These are phyloP conservation scores for Hypoxylon rickii DNA, from an alignment of 495 filamentous ascomycete genomes.

Conservation along the genomic window DNA sequence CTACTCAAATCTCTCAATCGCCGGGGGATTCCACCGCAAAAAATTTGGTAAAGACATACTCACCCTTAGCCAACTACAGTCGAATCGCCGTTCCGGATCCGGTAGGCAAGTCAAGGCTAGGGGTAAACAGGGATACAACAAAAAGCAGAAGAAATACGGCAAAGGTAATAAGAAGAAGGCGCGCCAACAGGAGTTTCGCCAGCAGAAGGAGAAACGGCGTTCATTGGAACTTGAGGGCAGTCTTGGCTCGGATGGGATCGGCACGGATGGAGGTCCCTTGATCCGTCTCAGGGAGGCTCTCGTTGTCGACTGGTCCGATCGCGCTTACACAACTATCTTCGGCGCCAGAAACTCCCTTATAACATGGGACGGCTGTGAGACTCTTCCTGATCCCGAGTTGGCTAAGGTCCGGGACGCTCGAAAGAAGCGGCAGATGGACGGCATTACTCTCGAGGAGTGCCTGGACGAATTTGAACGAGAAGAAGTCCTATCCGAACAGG, in stretches of 20 bases:
- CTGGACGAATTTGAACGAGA: conserved; percentile 91
- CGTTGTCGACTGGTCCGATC: conserved; percentile 77
- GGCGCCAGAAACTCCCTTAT: conserved; percentile 48
- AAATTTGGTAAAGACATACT: too few species aligned
- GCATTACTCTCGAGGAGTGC: conserved; percentile 86
- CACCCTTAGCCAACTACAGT: conserved; percentile 15
- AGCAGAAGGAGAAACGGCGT: conserved; percentile 28
- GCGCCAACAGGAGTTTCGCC: conserved; percentile 40
- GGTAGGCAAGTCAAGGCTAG: conserved; percentile 29
- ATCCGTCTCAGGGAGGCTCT: conserved; percentile 79
- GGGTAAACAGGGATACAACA: conserved; percentile 39
- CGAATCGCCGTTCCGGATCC: conserved; percentile 24
- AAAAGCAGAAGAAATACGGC: conserved; percentile 38
- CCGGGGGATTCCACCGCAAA: too few species aligned
- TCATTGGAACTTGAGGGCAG: conserved; percentile 16
- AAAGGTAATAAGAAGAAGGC: conserved; percentile 26
- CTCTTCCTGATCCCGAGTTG: conserved; percentile 69
- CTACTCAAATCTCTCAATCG: too few species aligned
- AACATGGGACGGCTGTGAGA: conserved; percentile 57
- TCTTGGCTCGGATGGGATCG: conserved; percentile 20
- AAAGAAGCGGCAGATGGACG: conserved; percentile 65
- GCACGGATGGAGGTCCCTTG: conserved; percentile 61
- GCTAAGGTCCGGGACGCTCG: conserved; percentile 63
- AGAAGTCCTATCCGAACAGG: conserved; percentile 89
- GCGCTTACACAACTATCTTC: conserved; percentile 73